Conservation (phyloP, 2,329 filamentous ascomycete genomes). For the Trichoderma guizhouense region DNA sequence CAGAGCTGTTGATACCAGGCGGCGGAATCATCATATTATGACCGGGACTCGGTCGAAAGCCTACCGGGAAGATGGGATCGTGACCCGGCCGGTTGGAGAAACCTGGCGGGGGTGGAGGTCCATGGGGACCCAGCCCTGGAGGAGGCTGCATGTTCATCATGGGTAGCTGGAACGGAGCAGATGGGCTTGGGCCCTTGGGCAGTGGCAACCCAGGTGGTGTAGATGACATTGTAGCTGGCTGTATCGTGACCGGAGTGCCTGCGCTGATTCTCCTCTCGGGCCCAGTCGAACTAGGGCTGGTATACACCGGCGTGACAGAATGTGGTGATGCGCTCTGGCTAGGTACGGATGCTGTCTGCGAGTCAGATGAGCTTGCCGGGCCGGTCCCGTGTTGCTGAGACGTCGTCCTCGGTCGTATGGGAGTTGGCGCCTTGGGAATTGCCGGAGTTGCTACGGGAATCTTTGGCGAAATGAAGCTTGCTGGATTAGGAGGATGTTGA, state of each 20-base stretch:
- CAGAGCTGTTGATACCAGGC: conserved; percentile 47
- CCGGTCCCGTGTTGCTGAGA: conserved; percentile 80
- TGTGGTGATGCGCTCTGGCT: conserved; percentile 60
- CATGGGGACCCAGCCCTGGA: conserved; percentile 36
- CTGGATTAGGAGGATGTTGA: conserved; percentile 56
- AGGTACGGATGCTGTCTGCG: conserved; percentile 55
- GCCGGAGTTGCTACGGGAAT: conserved; percentile 75
- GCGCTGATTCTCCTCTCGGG: conserved; percentile 61
- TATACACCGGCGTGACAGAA: conserved; percentile 60
- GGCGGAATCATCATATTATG: conserved; percentile 49
- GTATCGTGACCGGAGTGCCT: conserved; percentile 28
- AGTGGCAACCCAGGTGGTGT: conserved; percentile 52
- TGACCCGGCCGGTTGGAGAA: conserved; percentile 59
- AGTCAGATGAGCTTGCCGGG: conserved; percentile 65
- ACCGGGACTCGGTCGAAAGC: conserved; percentile 43
- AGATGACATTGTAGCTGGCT: conserved; percentile 40
- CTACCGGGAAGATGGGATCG: conserved; percentile 46
- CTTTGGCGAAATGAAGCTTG: conserved; percentile 71
- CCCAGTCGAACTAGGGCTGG: conserved; percentile 61
- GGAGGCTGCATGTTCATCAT: conserved; percentile 52
- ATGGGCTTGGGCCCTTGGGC: conserved; percentile 35
- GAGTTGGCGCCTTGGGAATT: conserved; percentile 77
- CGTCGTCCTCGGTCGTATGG: conserved; percentile 69
- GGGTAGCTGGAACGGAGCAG: conserved; percentile 52
- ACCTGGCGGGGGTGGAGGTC: conserved; percentile 42